Conservation (phyloP, 257 asterid species). For the Asclepias syriaca region DNA sequence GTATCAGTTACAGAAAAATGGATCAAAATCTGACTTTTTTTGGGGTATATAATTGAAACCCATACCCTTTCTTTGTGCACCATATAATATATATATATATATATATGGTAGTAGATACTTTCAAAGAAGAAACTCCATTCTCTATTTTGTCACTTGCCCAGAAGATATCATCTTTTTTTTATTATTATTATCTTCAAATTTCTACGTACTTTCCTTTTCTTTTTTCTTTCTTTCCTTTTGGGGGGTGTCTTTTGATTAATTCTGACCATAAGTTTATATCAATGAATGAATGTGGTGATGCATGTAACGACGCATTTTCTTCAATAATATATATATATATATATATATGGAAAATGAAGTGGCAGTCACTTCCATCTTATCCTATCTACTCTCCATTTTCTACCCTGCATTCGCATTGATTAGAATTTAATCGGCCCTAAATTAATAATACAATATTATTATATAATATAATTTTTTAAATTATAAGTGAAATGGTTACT, state of each 20-base stretch:
- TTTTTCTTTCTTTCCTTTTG: not conserved
- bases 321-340: not conserved
- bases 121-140: conserved; percentile 10
- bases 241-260: not conserved
- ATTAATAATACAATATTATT: no score
- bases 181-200: not conserved
- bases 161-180: not conserved
- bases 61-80: no score
- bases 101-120: not conserved
- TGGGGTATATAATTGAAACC: no score
- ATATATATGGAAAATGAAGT: not conserved
- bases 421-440: not conserved
- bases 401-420: not conserved
- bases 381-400: not conserved
- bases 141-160: conserved; percentile 5
- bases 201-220: not conserved
- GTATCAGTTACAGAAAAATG: no score
- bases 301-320: not conserved
- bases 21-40: no score
- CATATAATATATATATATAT: not conserved
- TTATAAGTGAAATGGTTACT: no score
- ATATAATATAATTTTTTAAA: no score
- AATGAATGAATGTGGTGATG: not conserved
- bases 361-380: not conserved
- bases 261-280: conserved; percentile 1